Evolutionary conservation across 192 early-diverging fungal species (phyloP).

Genomic region (Pilobolus umbonatus): DNA sequence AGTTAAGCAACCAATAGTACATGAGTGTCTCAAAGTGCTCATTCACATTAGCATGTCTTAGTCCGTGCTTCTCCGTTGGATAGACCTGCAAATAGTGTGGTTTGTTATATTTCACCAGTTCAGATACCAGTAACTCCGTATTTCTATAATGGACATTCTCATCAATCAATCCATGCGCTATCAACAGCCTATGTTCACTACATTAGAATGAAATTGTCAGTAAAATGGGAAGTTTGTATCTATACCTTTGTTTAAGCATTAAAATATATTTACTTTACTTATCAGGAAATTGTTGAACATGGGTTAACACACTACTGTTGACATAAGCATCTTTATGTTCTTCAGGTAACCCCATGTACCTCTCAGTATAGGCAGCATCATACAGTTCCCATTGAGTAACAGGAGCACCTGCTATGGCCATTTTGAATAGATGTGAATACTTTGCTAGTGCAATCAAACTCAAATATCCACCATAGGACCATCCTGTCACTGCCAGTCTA

Average conservation of each 20-base stretch:
- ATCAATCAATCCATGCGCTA: constrained; percentile 72
- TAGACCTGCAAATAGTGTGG: constrained; percentile 64
- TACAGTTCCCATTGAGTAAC: constrained; percentile 74
- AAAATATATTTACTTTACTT: constrained; percentile 35
- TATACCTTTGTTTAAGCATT: neutral
- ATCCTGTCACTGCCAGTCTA: constrained; percentile 64
- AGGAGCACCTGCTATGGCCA: constrained; percentile 65
- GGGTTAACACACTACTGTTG: constrained; percentile 47
- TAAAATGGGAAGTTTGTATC: neutral
- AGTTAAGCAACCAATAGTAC: constrained; percentile 55
- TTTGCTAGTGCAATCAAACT: constrained; percentile 58
- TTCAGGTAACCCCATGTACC: constrained; percentile 56
- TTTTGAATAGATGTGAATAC: constrained; percentile 54
- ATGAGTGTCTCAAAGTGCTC: constrained; percentile 79
- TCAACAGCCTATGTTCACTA: constrained; percentile 55
- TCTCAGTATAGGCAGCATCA: constrained; percentile 69
- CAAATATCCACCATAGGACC: constrained; percentile 75
- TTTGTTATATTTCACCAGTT: constrained; percentile 46
- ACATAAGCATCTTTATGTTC: constrained; percentile 46
- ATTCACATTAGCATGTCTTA: constrained; percentile 56
- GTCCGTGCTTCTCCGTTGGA: constrained; percentile 70
- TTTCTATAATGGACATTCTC: constrained; percentile 76
- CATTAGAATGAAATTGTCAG: neutral
- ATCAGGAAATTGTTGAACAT: constrained; percentile 52
- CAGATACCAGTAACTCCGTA: constrained; percentile 50